These are phyloP conservation scores for Solioccasus polychromus DNA, from an alignment of 768 basidiomycete species.

Conservation along the genomic window DNA sequence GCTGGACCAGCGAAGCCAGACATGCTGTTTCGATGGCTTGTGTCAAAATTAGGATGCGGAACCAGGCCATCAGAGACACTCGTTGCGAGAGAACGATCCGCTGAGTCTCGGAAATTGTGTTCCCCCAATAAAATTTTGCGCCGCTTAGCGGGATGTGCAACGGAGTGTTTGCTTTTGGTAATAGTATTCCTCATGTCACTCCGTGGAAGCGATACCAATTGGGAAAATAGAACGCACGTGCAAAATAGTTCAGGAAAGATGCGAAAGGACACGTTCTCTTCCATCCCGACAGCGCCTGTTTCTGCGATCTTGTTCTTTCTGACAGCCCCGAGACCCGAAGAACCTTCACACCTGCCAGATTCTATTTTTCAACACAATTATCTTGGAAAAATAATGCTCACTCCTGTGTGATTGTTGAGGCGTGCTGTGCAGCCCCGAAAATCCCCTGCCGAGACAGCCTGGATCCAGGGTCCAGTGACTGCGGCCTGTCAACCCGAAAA, in stretches of 20 bases:
- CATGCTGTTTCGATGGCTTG: slow-evolving; percentile 4
- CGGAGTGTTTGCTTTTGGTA: neutral
- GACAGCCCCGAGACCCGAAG: neutral
- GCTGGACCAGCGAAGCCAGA: slow-evolving; percentile 10
- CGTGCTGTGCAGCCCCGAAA: neutral
- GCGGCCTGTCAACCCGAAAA: no score
- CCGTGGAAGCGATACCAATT: neutral
- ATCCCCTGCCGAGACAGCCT: no score
- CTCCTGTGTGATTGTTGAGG: slow-evolving; percentile 1
- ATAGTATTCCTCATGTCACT: neutral
- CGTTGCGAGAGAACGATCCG: neutral
- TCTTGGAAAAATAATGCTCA: slow-evolving; percentile 9
- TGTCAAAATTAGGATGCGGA: neutral
- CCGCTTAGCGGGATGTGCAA: slow-evolving; percentile 4
- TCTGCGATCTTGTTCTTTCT: neutral
- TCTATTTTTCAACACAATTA: no score
- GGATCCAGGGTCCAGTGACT: no score
- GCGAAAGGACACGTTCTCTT: neutral
- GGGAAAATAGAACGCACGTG: slow-evolving; percentile 15
- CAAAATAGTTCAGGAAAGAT: neutral
- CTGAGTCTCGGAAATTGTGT: neutral
- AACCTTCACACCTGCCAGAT: slow-evolving; percentile 14
- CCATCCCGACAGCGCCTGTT: neutral
- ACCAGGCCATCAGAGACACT: neutral
- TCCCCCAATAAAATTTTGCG: neutral